phyloP scores from a whole-genome alignment of 2,329 filamentous ascomycete species.

The Trichoderma endophyticum region DNA sequence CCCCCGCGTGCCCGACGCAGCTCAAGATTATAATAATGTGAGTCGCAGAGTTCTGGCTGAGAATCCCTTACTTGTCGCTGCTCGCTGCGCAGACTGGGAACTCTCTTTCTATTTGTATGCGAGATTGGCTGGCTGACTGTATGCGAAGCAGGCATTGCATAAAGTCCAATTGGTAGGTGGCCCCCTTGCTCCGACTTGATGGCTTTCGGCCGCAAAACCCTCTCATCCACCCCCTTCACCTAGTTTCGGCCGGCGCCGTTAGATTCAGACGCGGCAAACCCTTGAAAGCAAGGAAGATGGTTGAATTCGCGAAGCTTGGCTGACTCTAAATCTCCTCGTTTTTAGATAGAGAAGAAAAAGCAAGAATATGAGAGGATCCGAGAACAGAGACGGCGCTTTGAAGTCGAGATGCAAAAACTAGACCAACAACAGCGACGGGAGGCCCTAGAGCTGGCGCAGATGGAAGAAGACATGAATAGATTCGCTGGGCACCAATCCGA shows the following conservation, averaged over 20 bases:
- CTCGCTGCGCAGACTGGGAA: not conserved
- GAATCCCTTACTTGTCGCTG: not conserved
- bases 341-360: slow-evolving; percentile 88
- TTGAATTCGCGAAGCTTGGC: not conserved
- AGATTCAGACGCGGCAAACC: not conserved
- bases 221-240: not conserved
- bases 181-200: not conserved
- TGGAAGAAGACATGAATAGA: slow-evolving; percentile 72
- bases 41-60: slow-evolving; percentile 23
- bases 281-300: not conserved
- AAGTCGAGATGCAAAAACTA: slow-evolving; percentile 86
- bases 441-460: slow-evolving; percentile 78
- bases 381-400: slow-evolving; percentile 84
- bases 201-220: not conserved
- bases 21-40: slow-evolving; percentile 48
- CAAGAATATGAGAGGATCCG: slow-evolving; percentile 87
- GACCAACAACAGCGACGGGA: slow-evolving; percentile 81
- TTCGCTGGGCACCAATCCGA: slow-evolving; percentile 79
- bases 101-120: slow-evolving; percentile 1
- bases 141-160: slow-evolving; percentile 53
- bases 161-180: slow-evolving; percentile 73
- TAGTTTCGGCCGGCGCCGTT: not conserved
- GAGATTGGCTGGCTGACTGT: slow-evolving; percentile 16
- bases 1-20: slow-evolving; percentile 45
- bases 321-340: not conserved